Evolutionary conservation across 2,329 filamentous ascomycete species (phyloP), one percentile per base, ranked within the genome.

Genomic region (Aspergillus eucalypticola): DNA sequence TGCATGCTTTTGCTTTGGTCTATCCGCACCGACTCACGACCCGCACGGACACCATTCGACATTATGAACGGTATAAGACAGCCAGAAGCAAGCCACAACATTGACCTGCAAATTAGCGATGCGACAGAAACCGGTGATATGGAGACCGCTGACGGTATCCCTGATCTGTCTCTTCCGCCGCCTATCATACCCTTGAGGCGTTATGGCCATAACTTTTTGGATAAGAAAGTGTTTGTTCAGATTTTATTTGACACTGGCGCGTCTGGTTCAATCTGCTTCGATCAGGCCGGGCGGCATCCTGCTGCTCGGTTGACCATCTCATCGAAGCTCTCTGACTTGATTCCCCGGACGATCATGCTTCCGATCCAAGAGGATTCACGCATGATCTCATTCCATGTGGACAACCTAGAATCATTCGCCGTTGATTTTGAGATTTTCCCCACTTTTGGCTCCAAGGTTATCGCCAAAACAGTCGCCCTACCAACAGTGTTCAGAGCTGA

Each of bases 391-490:
- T 98, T 99, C 80, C 95, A 99, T 72, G 90, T 98, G 56, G 95
- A 99, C 76, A 95, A 91, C 64, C 81, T 98, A 58, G 91, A 96
- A 60, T 90, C 90, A 0, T 99, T 99, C 76, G 89, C 92, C 15
- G 89, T 99, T 64, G 95, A 99, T 75, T 96, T 99, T 67, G 95
- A 99, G 71, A 92, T 99, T 46, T 99, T 95, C 75, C 94, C 95
- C 0, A 96, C 95, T 0, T 98, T 98, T 72, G 95, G 95, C 54
- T 96, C 94, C 53, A 98, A 96, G 77, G 90, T 98, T 54, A 98
- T 99, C 73, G 95, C 94, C 11, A 96, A 96, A 76, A 96, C 92
- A 3, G 92, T 97, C 56, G 95, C 92, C 13, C 84, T 97, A 27
- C 92, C 95, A 1, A 91, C 88, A 62, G 90, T 92, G 0, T 98